Percentiles rank a stretch among this genome's conserved stretches.
Evolutionary conservation across 306 rosid genomes (phyloP).

Genomic region (Mimosa bimucronata): DNA sequence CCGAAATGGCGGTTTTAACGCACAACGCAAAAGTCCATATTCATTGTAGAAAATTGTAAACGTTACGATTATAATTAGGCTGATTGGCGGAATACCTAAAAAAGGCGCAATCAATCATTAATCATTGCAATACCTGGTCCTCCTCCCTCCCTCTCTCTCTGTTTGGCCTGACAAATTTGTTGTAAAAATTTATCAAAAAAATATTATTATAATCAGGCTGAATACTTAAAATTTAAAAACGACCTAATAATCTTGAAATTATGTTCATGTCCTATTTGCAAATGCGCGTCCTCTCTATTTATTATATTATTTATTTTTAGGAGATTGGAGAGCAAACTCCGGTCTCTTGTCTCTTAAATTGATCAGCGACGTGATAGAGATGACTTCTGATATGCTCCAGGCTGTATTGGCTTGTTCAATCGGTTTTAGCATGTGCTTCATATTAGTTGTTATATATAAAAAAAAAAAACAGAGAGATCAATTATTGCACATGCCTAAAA

Average conservation of each 20-base stretch:
- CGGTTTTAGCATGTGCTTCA: constrained; percentile 28
- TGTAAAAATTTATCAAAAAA: not conserved
- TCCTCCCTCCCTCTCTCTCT: not conserved
- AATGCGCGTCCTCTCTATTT: not conserved
- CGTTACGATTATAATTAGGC: not conserved
- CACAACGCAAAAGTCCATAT: not conserved
- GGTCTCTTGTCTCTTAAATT: constrained; percentile 1
- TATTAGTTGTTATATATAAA: constrained; percentile 34
- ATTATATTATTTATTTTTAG: not conserved
- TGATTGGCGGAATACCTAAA: not conserved
- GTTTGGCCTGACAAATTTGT: not conserved
- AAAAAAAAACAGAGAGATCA: not conserved
- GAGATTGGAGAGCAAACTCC: not conserved
- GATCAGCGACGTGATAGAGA: constrained; percentile 45
- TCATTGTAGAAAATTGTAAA: not conserved
- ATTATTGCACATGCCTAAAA: constrained; percentile 46
- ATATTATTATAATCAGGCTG: not conserved
- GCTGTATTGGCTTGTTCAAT: constrained; percentile 40
- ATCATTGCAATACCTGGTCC: not conserved
- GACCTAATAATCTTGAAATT: not conserved
- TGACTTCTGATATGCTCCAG: constrained; percentile 46
- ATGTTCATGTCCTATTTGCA: not conserved
- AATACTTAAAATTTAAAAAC: not conserved
- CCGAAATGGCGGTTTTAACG: not conserved
- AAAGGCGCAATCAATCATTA: not conserved